Base-by-base conservation (phyloP, 1,284 basidiomycete genomes). In the Sporisorium iseilematis-ciliati region DNA sequence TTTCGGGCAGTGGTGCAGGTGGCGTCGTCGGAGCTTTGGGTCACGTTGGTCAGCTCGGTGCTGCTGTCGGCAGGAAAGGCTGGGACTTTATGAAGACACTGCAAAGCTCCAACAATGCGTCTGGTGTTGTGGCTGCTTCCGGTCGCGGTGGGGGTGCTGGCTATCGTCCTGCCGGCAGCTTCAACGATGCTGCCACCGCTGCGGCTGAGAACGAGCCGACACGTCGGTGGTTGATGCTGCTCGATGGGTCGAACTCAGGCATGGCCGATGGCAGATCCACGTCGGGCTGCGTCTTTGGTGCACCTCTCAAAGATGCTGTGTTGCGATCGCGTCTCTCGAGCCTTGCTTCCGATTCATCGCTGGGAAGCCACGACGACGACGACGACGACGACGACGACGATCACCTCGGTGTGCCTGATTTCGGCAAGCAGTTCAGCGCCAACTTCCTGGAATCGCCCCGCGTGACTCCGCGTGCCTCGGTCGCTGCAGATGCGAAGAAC, bases 31-130 rank as follows among this genome's bases (percentile, higher is more conserved):
- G 63, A 18, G 69, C 74, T 7, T 41, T 77, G 6, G 78, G 78
- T 2, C 71, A 74, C 21, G 70, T 79, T 7, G 78, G 79, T 4
- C 69, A 75, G 35, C 43, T 80, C 2, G 78, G 78, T 10, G 78
- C 68, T 18, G 78, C 78, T 7, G 76, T 80, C 49, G 77, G 79
- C 18, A 62, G 66, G n/a, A 66, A 51, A 43, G 79, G 79, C 0
- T 80, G 77, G 79, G 79, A 77, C 46, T 75, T 80, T 52, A 59
- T 80, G 48, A 77, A 72, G 29, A 76, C 64, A 29, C 50, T 73
- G 29, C 67, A 72, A 20, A 58, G 20, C 12, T 58, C 61, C n/a
- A 63, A 58, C 35, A 25, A 16, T 35, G 26, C 54, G 25, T 20
- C 56, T 6, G 46, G 46, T 48, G 55, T 21, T 8, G 55, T 45